phyloP scores from a whole-genome alignment of 441 rosid genomes.

The Erysimum pusillum region DNA sequence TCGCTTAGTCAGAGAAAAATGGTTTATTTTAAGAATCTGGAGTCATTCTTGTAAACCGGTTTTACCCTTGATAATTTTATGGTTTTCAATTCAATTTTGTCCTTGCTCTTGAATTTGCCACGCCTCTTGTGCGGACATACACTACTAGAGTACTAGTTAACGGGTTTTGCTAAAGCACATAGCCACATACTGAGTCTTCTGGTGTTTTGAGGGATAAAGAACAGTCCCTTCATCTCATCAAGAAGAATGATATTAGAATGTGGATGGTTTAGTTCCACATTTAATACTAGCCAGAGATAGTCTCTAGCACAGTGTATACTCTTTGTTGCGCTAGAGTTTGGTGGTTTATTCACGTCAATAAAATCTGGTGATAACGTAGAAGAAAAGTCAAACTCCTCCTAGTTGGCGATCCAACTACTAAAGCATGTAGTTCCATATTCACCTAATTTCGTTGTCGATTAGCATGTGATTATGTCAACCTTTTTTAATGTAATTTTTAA shows the following conservation, averaged over 20 bases:
- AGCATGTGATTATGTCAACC: constrained; percentile 19
- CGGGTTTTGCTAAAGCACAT: neutral
- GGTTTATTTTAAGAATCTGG: neutral
- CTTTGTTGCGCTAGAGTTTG: neutral
- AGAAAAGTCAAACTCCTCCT: constrained; percentile 41
- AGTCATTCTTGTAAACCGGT: constrained; percentile 9
- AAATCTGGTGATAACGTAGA: constrained; percentile 37
- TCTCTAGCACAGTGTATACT: constrained; percentile 11
- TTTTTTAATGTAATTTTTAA: neutral
- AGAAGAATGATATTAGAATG: neutral
- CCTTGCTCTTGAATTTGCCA: neutral
- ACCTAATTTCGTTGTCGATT: constrained; percentile 15
- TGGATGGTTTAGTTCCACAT: constrained; percentile 3
- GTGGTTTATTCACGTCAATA: neutral
- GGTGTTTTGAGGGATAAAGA: constrained; percentile 4
- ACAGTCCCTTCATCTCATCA: neutral
- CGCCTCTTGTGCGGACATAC: neutral
- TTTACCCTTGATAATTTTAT: neutral
- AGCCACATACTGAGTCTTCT: neutral
- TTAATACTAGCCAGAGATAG: too few species aligned
- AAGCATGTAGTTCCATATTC: constrained; percentile 28
- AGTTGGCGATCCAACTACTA: constrained; percentile 40
- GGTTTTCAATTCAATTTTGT: neutral
- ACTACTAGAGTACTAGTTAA: too few species aligned
- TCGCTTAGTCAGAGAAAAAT: neutral